Evolutionary conservation across 805 yeast species (phyloP), one percentile per base, ranked within the genome.

Genomic region (Grigorovia jiainica): DNA sequence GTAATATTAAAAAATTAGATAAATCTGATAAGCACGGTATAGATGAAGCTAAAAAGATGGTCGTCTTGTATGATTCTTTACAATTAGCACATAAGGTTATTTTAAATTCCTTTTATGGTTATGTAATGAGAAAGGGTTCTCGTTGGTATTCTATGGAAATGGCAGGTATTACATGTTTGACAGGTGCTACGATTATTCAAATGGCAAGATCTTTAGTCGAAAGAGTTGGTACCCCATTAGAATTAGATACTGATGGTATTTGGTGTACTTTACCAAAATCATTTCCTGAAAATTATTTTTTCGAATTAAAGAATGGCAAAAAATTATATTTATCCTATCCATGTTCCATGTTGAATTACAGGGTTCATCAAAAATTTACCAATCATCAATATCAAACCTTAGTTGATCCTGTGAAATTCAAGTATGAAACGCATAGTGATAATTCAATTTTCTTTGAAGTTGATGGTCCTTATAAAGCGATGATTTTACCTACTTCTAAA

Each of bases 71-170:
- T 60, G 98, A 92, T 58, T 90, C 98, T 2, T 68, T 92, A 52
- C 99, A 92, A 64, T 71, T 92, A 49, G 98, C 98, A 0, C 97
- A 92, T 61, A 92, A 92, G 57, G 97, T 90, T 57, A 92, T 92
- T 65, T 71, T 92, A 54, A 92, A 92, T 57, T 90, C 97, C 0
- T 92, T 92, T 59, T 92, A 92, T 55, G 99, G 99, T 39, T 92
- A 92, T 55, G 98, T 92, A 11, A 92, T 92, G 98, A 76, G 99
- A 64, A 92, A 92, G 55, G 99, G 98, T 32, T 92, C 98, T 0
- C 73, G 99, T 46, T 92, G 99, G 99, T 92, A 89, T 55, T 92
- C 98, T 0, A 87, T 92, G 92, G 98, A 92, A 62, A 92, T 94
- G 98, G 99, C 98, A 0, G 99, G 99, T 48, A 92, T 92, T 16